A percentile compares a stretch with the other conserved stretches of the same genome.
Evolutionary conservation across 1,284 basidiomycete genomes (phyloP).

Genomic region (Vanrija pseudolonga): DNA sequence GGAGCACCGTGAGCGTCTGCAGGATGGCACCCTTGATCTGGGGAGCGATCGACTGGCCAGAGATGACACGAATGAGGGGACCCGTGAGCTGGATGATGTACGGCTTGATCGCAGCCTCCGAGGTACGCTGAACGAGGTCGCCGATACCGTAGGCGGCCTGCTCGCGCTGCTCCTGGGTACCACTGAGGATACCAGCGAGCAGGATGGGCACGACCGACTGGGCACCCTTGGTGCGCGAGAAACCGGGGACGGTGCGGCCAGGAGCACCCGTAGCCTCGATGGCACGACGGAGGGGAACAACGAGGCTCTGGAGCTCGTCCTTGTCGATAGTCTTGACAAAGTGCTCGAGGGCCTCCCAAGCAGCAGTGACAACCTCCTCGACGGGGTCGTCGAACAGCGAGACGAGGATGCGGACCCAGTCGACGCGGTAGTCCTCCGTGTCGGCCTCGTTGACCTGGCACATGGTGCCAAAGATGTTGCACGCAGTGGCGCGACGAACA

Average conservation of each 20-base stretch:
- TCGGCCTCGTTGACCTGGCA: slow-evolving; percentile 75
- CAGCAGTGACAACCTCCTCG: slow-evolving; percentile 70
- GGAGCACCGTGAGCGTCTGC: slow-evolving; percentile 72
- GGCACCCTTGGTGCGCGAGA: slow-evolving; percentile 86
- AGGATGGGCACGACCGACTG: slow-evolving; percentile 82
- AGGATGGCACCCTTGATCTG: slow-evolving; percentile 88
- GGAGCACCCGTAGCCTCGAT: slow-evolving; percentile 82
- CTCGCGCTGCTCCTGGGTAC: slow-evolving; percentile 61
- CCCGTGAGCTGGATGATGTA: slow-evolving; percentile 96
- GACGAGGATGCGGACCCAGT: slow-evolving; percentile 93
- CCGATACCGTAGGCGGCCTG: slow-evolving; percentile 92
- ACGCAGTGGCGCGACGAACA: slow-evolving; percentile 69
- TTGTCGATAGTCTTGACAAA: slow-evolving; percentile 90
- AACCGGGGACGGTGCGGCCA: slow-evolving; percentile 76
- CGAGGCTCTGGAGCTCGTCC: slow-evolving; percentile 83
- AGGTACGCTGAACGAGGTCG: slow-evolving; percentile 87
- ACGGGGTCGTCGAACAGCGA: slow-evolving; percentile 77
- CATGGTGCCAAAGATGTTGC: slow-evolving; percentile 72
- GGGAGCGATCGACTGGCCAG: slow-evolving; percentile 79
- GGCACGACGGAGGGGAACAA: slow-evolving; percentile 80
- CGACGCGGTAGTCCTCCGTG: slow-evolving; percentile 75
- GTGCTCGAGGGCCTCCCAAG: slow-evolving; percentile 77
- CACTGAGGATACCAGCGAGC: slow-evolving; percentile 66
- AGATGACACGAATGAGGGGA: slow-evolving; percentile 89
- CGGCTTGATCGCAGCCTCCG: slow-evolving; percentile 85